Conservation (phyloP, 2,329 filamentous ascomycete species). For the Venturia effusa region DNA sequence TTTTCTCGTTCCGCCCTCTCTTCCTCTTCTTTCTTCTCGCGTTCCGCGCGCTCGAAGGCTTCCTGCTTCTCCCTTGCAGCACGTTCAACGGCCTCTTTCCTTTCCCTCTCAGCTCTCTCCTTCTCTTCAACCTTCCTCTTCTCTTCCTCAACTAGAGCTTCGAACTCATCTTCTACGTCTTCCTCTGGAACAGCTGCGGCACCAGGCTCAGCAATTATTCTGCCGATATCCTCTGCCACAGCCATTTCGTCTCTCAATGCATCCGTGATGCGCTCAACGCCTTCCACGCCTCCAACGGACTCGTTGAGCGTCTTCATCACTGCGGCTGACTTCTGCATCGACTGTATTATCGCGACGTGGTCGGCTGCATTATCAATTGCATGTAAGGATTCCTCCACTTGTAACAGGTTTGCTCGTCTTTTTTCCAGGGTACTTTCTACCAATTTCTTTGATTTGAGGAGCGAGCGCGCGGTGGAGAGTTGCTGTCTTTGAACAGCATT, state of each 20-base stretch:
- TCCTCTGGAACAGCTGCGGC: slow-evolving; percentile 54
- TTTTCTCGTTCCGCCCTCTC: slow-evolving; percentile 6
- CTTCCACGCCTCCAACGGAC: slow-evolving; percentile 64
- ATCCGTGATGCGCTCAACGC: slow-evolving; percentile 66
- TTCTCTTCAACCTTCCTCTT: slow-evolving; percentile 60
- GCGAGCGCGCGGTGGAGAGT: slow-evolving; percentile 60
- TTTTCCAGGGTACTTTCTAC: slow-evolving; percentile 63
- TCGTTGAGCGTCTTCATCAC: slow-evolving; percentile 65
- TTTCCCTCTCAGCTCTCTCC: slow-evolving; percentile 44
- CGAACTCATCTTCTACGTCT: slow-evolving; percentile 82
- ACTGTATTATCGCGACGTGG: slow-evolving; percentile 70
- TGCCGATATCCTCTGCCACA: slow-evolving; percentile 62
- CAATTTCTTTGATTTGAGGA: slow-evolving; percentile 72
- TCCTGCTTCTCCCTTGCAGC: slow-evolving; percentile 25
- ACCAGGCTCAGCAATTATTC: slow-evolving; percentile 56
- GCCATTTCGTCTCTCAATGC: slow-evolving; percentile 68
- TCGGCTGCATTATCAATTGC: slow-evolving; percentile 78
- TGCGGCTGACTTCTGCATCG: slow-evolving; percentile 68
- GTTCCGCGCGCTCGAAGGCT: slow-evolving; percentile 15
- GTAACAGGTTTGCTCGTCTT: slow-evolving; percentile 61
- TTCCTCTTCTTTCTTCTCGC: slow-evolving; percentile 15
- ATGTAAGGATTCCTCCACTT: slow-evolving; percentile 74
- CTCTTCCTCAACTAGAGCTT: slow-evolving; percentile 51
- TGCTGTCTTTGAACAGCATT: slow-evolving; percentile 64
- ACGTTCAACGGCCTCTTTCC: slow-evolving; percentile 20